Evolutionary conservation across 169 alveolate species (phyloP).

Genomic region (Cytauxzoon felis): DNA sequence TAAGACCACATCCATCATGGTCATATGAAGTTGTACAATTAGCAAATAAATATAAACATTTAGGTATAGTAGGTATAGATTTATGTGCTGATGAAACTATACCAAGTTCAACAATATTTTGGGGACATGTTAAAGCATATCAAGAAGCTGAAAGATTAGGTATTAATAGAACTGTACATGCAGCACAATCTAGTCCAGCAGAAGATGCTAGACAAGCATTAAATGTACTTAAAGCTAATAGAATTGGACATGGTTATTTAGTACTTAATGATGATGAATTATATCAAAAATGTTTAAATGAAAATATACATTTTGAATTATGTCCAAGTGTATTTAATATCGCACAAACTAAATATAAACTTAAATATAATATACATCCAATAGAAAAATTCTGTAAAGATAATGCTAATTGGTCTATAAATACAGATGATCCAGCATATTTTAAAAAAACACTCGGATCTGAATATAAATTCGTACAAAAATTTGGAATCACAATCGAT

Average conservation of each 20-base stretch:
- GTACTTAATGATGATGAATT: background rate
- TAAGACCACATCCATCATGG: constrained; percentile 11
- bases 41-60: constrained; percentile 13
- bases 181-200: constrained; percentile 10
- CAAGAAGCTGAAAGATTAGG: constrained; percentile 17
- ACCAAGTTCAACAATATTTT: background rate
- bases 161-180: constrained; percentile 11
- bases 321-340: constrained; percentile 3
- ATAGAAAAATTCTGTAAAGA: background rate
- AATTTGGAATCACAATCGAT: constrained; percentile 2
- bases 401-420: constrained; percentile 4
- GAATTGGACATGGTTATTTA: constrained; percentile 15
- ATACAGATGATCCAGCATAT: constrained; percentile 11
- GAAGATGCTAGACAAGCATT: constrained; percentile 5
- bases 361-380: background rate
- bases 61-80: constrained; percentile 23
- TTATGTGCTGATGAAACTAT: background rate
- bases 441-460: background rate
- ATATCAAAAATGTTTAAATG: background rate
- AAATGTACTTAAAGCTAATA: constrained; percentile 8
- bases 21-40: constrained; percentile 16
- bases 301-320: constrained; percentile 4
- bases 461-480: background rate
- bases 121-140: constrained; percentile 22
- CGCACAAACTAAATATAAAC: background rate